These are phyloP conservation scores for Podospora fimiseda DNA, from an alignment of 495 filamentous ascomycete genomes.

Conservation along the genomic window DNA sequence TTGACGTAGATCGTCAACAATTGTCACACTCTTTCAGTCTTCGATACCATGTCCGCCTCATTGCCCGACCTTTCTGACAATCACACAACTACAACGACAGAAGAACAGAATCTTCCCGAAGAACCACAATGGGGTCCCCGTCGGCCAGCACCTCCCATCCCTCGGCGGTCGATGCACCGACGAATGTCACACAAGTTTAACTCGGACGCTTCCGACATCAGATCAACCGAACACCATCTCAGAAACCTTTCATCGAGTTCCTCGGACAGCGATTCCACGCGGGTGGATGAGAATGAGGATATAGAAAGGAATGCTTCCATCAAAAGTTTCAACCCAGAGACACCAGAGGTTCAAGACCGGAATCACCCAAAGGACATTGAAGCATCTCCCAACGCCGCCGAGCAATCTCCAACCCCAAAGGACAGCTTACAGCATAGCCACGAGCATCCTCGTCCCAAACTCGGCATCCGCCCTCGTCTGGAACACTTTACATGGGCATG, in stretches of 20 bases:
- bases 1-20: too few species aligned
- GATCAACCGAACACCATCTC: background rate
- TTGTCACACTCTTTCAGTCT: background rate
- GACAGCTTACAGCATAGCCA: background rate
- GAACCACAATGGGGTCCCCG: background rate
- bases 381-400: background rate
- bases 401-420: background rate
- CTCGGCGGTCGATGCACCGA: background rate
- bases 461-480: slow-evolving; percentile 36
- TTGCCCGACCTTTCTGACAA: background rate
- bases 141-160: background rate
- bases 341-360: background rate
- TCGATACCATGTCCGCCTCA: background rate
- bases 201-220: background rate
- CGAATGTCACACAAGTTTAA: background rate
- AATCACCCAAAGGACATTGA: background rate
- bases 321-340: too few species aligned
- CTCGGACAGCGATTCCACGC: background rate
- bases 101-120: background rate
- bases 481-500: slow-evolving; percentile 69
- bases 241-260: background rate
- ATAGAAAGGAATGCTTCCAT: too few species aligned
- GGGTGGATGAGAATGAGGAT: too few species aligned
- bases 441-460: slow-evolving; percentile 5
- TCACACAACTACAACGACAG: background rate